phyloP scores from a whole-genome alignment of 768 basidiomycete species.

The Naganishia friedmannii region DNA sequence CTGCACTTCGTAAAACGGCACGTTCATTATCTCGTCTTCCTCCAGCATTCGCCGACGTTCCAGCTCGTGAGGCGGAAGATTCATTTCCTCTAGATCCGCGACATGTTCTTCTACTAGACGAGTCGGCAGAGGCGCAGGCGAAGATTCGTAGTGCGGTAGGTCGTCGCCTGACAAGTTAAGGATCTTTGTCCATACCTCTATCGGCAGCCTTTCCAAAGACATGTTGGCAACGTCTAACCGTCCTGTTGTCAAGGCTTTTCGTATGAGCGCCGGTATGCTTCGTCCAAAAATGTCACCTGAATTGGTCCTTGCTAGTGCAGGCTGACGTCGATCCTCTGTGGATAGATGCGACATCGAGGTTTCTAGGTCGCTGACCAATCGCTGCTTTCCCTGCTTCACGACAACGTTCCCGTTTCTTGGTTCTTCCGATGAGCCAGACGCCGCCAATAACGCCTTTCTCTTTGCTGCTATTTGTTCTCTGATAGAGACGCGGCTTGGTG shows the following conservation, averaged over 20 bases:
- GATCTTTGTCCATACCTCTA: constrained; percentile 30
- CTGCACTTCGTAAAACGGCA: constrained; percentile 43
- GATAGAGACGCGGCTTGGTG: constrained; percentile 17
- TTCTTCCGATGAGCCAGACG: background rate
- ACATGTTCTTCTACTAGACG: background rate
- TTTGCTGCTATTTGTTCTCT: constrained; percentile 31
- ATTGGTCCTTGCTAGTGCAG: no score
- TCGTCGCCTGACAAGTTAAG: constrained; percentile 10
- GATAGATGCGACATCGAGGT: background rate
- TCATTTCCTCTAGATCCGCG: background rate
- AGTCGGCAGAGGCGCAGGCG: background rate
- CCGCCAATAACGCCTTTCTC: constrained; percentile 23
- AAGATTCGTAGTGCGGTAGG: background rate
- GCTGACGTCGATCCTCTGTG: background rate
- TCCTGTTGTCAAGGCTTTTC: constrained; percentile 27
- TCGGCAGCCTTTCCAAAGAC: constrained; percentile 29
- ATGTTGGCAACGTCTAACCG: constrained; percentile 28
- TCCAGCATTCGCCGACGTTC: background rate
- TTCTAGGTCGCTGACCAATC: background rate
- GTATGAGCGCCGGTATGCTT: constrained; percentile 7
- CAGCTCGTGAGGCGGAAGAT: constrained; percentile 22
- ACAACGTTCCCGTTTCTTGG: background rate
- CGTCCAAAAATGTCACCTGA: constrained; percentile 28
- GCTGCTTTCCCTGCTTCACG: background rate
- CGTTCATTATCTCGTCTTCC: constrained; percentile 27